phyloP scores from a whole-genome alignment of 805 yeast species.

The Schizosaccharomyces lindneri region DNA sequence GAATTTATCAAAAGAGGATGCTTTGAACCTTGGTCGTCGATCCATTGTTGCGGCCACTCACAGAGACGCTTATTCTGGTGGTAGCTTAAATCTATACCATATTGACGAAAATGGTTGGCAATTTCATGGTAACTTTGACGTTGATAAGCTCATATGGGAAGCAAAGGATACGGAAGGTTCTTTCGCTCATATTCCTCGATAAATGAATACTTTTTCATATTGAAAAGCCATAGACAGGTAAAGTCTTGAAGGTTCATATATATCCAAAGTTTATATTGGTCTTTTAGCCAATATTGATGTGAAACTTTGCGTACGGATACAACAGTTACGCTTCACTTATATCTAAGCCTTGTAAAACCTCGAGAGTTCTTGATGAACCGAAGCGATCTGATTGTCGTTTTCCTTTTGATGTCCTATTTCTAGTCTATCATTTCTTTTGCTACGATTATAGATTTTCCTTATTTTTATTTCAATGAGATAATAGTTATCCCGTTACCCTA shows the following conservation, averaged over 20 bases:
- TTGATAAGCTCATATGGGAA: slow-evolving; percentile 77
- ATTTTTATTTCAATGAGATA: no score
- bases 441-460: no score
- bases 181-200: slow-evolving; percentile 45
- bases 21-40: slow-evolving; percentile 79
- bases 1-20: slow-evolving; percentile 84
- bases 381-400: neutral
- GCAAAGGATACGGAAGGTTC: slow-evolving; percentile 70
- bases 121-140: slow-evolving; percentile 85
- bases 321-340: no score
- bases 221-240: no score
- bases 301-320: no score
- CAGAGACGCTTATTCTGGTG: slow-evolving; percentile 95
- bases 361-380: no score
- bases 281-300: no score
- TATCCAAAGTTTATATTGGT: no score
- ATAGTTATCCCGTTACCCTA: no score
- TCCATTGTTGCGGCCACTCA: slow-evolving; percentile 93
- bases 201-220: neutral
- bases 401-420: neutral
- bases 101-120: slow-evolving; percentile 87
- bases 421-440: no score
- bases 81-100: slow-evolving; percentile 78
- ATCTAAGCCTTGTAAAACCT: no score
- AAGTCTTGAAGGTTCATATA: no score